A percentile compares a stretch with the other conserved stretches of the same genome.
phyloP scores from a whole-genome alignment of 768 basidiomycete species.

The Leccinellum albellum region DNA sequence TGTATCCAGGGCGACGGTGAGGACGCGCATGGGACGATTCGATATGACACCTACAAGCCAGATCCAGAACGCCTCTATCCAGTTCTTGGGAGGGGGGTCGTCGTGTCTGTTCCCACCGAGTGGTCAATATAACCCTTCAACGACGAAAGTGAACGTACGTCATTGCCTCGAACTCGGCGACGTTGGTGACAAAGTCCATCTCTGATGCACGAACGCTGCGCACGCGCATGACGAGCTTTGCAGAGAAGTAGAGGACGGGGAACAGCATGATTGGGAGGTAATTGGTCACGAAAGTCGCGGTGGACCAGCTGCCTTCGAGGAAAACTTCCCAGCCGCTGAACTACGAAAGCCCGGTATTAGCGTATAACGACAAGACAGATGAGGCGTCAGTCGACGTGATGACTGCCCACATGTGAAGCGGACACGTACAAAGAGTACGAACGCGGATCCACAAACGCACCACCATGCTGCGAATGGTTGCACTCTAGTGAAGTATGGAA shows the following conservation, averaged over 20 bases:
- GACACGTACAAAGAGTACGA: conserved; percentile 35
- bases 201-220: conserved; percentile 3
- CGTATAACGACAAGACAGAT: not conserved
- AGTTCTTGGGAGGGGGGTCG: conserved; percentile 27
- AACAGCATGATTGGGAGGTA: conserved; percentile 43
- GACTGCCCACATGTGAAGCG: too few relatives aligned
- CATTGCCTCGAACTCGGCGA: conserved; percentile 29
- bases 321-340: conserved; percentile 43
- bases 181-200: conserved; percentile 27
- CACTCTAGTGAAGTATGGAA: conserved; percentile 43
- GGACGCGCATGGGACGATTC: not conserved
- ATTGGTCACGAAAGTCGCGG: conserved; percentile 39
- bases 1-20: not conserved
- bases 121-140: not conserved
- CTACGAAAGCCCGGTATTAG: conserved; percentile 11
- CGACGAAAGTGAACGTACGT: conserved; percentile 17
- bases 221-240: conserved; percentile 16
- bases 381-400: not conserved
- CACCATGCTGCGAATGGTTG: conserved; percentile 44
- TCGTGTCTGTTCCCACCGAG: conserved; percentile 15
- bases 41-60: conserved; percentile 23
- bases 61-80: conserved; percentile 24
- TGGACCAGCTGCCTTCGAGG: conserved; percentile 36
- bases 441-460: conserved; percentile 24
- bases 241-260: conserved; percentile 42